A percentile compares a stretch with the other conserved stretches of the same genome.
phyloP scores from a whole-genome alignment of 192 early-diverging fungal genomes.

The Coemansia erecta region DNA sequence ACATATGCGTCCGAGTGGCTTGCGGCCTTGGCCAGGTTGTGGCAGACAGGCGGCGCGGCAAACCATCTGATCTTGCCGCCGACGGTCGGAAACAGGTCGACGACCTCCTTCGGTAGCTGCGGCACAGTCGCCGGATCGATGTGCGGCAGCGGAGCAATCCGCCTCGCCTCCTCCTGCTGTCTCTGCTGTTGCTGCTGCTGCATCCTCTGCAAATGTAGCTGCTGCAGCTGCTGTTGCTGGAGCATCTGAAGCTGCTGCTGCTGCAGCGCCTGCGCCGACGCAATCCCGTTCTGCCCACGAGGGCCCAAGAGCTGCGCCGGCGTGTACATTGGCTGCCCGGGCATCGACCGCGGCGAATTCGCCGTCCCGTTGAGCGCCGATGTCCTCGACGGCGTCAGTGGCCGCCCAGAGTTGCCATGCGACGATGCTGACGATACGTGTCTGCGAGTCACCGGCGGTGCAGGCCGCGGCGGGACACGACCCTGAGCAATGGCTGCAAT shows the following conservation, averaged over 20 bases:
- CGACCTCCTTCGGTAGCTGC: constrained; percentile 29
- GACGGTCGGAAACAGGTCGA: constrained; percentile 34
- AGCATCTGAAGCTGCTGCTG: constrained; percentile 20
- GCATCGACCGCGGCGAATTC: not conserved
- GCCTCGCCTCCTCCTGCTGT: constrained; percentile 4
- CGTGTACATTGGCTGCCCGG: constrained; percentile 3
- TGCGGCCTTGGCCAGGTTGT: not conserved
- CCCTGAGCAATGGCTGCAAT: constrained; percentile 16
- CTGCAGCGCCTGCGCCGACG: constrained; percentile 6
- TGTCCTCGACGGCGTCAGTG: not conserved
- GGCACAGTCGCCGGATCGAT: constrained; percentile 12
- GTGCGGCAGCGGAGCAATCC: constrained; percentile 17
- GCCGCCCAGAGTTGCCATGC: constrained; percentile 6
- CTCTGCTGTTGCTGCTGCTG: constrained; percentile 9
- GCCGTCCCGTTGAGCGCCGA: not conserved
- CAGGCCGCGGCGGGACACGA: constrained; percentile 1
- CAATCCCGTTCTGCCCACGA: not conserved
- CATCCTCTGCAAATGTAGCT: not conserved
- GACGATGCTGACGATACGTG: constrained; percentile 2
- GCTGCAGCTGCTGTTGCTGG: constrained; percentile 16
- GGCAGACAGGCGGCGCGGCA: constrained; percentile 30
- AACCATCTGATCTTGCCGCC: constrained; percentile 43
- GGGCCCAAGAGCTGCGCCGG: constrained; percentile 3
- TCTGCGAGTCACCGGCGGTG: constrained; percentile 1
- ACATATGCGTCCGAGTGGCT: constrained; percentile 33